Percentiles rank a stretch among this genome's conserved stretches.
phyloP scores from a whole-genome alignment of 352 stramenopile species.

The Pythium plurisporium region DNA sequence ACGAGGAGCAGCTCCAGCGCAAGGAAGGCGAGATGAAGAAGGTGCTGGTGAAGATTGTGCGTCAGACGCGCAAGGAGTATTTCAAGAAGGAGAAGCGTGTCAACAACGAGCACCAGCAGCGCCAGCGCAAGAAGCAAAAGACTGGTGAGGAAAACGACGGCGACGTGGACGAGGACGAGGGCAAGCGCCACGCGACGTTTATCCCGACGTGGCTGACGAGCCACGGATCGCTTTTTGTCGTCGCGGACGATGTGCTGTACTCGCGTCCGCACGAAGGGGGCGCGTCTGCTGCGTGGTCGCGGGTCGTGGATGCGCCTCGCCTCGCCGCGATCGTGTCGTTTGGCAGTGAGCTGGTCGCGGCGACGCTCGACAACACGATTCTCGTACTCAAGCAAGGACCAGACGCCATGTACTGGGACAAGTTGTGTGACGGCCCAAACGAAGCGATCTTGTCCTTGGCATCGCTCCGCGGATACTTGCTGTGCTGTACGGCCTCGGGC shows the following conservation, averaged over 20 bases:
- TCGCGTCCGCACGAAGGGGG: constrained; percentile 56
- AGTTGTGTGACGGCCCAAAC: constrained; percentile 41
- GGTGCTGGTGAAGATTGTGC: constrained; percentile 82
- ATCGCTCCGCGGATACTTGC: constrained; percentile 55
- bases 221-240: constrained; percentile 67
- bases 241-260: constrained; percentile 53
- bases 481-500: constrained; percentile 56
- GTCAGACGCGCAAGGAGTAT: constrained; percentile 80
- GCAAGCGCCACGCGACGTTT: constrained; percentile 23
- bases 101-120: constrained; percentile 51
- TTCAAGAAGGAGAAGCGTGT: constrained; percentile 85
- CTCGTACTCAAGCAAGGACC: constrained; percentile 43
- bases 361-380: constrained; percentile 47
- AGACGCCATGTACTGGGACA: constrained; percentile 40
- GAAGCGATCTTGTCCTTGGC: constrained; percentile 51
- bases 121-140: constrained; percentile 58
- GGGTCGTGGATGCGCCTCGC: constrained; percentile 33
- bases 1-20: constrained; percentile 75
- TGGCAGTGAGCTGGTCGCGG: constrained; percentile 60
- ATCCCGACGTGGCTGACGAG: constrained; percentile 75
- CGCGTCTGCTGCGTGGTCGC: constrained; percentile 33
- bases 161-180: constrained; percentile 11
- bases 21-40: constrained; percentile 90
- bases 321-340: constrained; percentile 73
- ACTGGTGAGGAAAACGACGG: constrained; percentile 7